Conservation (phyloP, 768 basidiomycete species). For the Nidula microcarpa region DNA sequence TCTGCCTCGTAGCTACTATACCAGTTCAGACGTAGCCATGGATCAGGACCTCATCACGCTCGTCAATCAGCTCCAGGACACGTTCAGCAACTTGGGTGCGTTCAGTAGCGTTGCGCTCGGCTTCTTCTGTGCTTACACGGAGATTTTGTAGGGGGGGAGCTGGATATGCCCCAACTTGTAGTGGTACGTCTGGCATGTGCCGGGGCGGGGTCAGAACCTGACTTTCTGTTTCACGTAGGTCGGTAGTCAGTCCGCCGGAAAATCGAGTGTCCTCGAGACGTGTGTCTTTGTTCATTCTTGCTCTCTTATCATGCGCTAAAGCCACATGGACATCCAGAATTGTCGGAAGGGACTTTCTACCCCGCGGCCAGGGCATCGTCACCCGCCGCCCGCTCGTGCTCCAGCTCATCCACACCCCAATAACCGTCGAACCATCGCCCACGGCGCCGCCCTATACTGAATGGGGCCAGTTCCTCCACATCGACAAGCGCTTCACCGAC, state of each 20-base stretch:
- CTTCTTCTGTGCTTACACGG: constrained; percentile 8
- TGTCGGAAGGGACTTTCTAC: constrained; percentile 90
- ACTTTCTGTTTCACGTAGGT: constrained; percentile 46
- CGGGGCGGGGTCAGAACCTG: neutral
- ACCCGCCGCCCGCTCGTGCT: constrained; percentile 94
- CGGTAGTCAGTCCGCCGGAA: constrained; percentile 95
- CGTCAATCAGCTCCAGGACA: constrained; percentile 94
- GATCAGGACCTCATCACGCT: constrained; percentile 92
- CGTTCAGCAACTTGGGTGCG: constrained; percentile 84
- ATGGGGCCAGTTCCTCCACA: constrained; percentile 97
- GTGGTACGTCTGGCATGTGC: constrained; percentile 54
- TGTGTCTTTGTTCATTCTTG: constrained; percentile 33
- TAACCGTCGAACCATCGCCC: constrained; percentile 44
- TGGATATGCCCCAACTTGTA: constrained; percentile 90
- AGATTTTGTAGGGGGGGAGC: constrained; percentile 63
- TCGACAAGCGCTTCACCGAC: constrained; percentile 96
- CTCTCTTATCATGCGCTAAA: neutral
- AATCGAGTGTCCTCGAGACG: constrained; percentile 96
- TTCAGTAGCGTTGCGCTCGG: constrained; percentile 11
- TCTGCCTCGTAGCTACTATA: constrained; percentile 1
- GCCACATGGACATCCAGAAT: constrained; percentile 48
- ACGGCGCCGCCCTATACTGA: constrained; percentile 58
- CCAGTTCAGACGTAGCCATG: constrained; percentile 43
- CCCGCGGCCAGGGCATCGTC: constrained; percentile 90
- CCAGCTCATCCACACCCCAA: constrained; percentile 91